Percentiles rank a stretch among this genome's conserved stretches.
Conservation (phyloP, 768 basidiomycete species). For the Boletus subcaerulescens region DNA sequence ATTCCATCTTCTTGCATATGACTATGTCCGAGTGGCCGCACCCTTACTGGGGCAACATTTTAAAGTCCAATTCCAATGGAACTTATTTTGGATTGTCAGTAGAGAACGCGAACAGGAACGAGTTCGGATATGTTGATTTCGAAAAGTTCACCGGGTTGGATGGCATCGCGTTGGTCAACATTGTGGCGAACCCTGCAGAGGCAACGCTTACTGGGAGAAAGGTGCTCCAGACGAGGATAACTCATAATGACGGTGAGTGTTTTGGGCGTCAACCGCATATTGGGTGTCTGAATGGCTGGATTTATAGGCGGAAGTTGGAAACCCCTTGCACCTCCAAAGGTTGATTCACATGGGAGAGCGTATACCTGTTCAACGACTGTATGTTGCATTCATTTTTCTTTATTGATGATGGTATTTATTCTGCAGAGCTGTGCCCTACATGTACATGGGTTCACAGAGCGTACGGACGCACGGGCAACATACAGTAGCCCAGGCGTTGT, state of each 20-base stretch:
- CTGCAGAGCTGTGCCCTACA: slow-evolving; percentile 79
- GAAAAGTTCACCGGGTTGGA: slow-evolving; percentile 97
- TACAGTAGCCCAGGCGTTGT: slow-evolving; percentile 91
- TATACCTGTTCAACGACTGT: slow-evolving; percentile 76
- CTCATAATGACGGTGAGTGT: slow-evolving; percentile 88
- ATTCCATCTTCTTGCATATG: slow-evolving; percentile 92
- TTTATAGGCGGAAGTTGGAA: slow-evolving; percentile 81
- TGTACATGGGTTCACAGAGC: slow-evolving; percentile 94
- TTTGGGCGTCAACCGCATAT: neutral
- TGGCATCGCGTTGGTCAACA: slow-evolving; percentile 91
- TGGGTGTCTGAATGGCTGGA: neutral
- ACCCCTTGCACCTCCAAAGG: slow-evolving; percentile 65
- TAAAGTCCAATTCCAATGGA: slow-evolving; percentile 97
- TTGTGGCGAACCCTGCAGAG: slow-evolving; percentile 79
- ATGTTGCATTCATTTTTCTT: slow-evolving; percentile 11
- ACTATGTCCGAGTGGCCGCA: slow-evolving; percentile 78
- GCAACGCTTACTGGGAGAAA: slow-evolving; percentile 72
- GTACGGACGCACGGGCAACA: slow-evolving; percentile 84
- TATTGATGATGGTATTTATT: neutral
- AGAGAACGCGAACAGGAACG: slow-evolving; percentile 89
- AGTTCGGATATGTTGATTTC: slow-evolving; percentile 87
- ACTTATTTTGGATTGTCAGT: slow-evolving; percentile 91
- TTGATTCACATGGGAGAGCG: slow-evolving; percentile 68
- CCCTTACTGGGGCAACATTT: slow-evolving; percentile 85
- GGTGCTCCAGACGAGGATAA: slow-evolving; percentile 80